These are phyloP conservation scores for Pterulicium gracile DNA, from an alignment of 1,284 basidiomycete species.

Conservation along the genomic window DNA sequence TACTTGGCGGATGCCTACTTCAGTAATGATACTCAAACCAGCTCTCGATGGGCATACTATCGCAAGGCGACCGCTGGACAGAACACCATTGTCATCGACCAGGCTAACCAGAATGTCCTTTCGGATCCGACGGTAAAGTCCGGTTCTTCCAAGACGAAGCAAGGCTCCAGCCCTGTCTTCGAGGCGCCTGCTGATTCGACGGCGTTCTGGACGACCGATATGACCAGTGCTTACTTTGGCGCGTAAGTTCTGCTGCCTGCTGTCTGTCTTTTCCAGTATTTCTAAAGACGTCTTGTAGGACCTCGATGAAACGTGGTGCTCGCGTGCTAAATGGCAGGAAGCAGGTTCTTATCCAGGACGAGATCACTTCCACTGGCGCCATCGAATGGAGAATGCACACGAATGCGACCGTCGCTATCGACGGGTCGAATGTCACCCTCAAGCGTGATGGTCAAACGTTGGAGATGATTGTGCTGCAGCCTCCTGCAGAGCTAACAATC, in stretches of 20 bases:
- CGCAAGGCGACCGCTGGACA: constrained; percentile 95
- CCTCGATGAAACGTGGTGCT: constrained; percentile 77
- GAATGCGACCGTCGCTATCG: constrained; percentile 57
- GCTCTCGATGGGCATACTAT: constrained; percentile 84
- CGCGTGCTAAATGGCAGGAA: constrained; percentile 79
- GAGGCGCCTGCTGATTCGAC: constrained; percentile 57
- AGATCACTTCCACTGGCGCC: constrained; percentile 48
- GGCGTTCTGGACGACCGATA: constrained; percentile 76
- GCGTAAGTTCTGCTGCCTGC: constrained; percentile 42
- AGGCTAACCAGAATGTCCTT: constrained; percentile 72
- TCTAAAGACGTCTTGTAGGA: constrained; percentile 22
- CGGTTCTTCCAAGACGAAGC: constrained; percentile 53
- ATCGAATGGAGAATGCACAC: constrained; percentile 96
- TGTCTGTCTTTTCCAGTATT: too few relatives aligned
- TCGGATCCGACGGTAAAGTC: constrained; percentile 53
- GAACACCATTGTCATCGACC: constrained; percentile 82
- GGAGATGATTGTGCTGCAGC: constrained; percentile 46
- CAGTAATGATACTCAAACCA: constrained; percentile 51
- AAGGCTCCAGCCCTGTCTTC: constrained; percentile 73
- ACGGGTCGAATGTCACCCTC: constrained; percentile 24
- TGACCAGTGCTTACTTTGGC: constrained; percentile 72
- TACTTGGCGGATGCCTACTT: constrained; percentile 74
- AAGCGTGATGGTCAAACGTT: constrained; percentile 50
- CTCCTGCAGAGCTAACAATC: constrained; percentile 51
- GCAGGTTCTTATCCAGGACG: constrained; percentile 90